Conservation (phyloP, 2,329 filamentous ascomycete species). For the Colletotrichum salicis region DNA sequence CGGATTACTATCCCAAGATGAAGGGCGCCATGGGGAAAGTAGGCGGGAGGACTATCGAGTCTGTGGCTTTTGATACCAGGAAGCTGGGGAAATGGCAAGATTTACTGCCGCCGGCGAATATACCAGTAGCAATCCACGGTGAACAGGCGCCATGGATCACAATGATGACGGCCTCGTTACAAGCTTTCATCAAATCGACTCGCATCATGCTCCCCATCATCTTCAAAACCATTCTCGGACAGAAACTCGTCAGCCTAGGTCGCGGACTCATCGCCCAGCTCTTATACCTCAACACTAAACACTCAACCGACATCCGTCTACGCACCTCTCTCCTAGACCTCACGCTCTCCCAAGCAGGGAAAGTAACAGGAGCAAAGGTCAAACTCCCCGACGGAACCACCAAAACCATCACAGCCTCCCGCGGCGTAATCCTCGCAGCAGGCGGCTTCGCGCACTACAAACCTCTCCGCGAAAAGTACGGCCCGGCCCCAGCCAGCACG, state of each 20-base stretch:
- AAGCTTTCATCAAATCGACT: slow-evolving; percentile 1
- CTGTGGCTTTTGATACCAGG: slow-evolving; percentile 41
- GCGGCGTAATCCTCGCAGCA: slow-evolving; percentile 47
- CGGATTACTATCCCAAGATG: slow-evolving; percentile 45
- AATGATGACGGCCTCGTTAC: not conserved
- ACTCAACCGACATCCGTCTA: slow-evolving; percentile 28
- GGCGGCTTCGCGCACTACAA: slow-evolving; percentile 49
- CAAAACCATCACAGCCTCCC: slow-evolving; percentile 39
- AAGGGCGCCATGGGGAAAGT: slow-evolving; percentile 36
- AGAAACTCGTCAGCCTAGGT: slow-evolving; percentile 39
- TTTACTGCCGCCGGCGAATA: slow-evolving; percentile 32
- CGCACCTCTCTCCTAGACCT: slow-evolving; percentile 33
- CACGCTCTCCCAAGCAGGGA: slow-evolving; percentile 35
- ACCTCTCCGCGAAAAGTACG: slow-evolving; percentile 43
- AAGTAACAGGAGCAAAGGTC: slow-evolving; percentile 36
- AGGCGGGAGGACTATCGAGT: slow-evolving; percentile 43
- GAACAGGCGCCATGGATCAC: slow-evolving; percentile 18
- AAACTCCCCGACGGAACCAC: slow-evolving; percentile 35
- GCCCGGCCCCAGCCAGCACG: slow-evolving; percentile 34
- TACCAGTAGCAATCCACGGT: slow-evolving; percentile 34
- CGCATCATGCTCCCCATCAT: slow-evolving; percentile 11
- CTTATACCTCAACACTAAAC: slow-evolving; percentile 36
- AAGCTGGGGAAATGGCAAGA: slow-evolving; percentile 41
- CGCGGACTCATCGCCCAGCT: slow-evolving; percentile 39
- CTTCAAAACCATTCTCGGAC: slow-evolving; percentile 30